Conservation (phyloP, 495 filamentous ascomycete species). For the Neurospora sp. region DNA sequence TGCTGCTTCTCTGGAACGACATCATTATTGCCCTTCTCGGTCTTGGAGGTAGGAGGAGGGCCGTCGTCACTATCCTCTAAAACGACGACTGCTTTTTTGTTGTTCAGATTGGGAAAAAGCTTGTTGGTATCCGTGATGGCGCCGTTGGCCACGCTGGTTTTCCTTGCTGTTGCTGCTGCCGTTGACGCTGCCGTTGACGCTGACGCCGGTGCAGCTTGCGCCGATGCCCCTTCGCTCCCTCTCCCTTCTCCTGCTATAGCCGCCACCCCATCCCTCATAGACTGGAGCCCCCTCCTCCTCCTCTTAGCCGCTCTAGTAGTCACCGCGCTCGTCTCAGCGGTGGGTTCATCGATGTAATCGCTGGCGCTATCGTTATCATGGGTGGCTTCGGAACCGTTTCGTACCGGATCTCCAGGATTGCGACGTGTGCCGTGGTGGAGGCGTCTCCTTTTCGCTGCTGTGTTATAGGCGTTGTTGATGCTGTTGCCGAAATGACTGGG, state of each 20-base stretch:
- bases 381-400: background rate
- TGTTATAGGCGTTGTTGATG: background rate
- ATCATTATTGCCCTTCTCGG: no score
- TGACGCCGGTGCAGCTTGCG: background rate
- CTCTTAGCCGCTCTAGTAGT: background rate
- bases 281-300: no score
- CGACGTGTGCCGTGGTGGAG: background rate
- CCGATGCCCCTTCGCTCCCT: background rate
- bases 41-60: background rate
- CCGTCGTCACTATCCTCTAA: background rate
- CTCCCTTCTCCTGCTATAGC: background rate
- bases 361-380: background rate
- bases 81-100: background rate
- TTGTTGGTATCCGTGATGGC: background rate
- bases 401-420: background rate
- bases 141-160: background rate
- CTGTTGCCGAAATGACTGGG: background rate
- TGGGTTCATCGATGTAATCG: background rate
- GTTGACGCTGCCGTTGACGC: background rate
- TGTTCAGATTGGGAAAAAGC: background rate
- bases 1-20: background rate
- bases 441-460: background rate
- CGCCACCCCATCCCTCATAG: background rate
- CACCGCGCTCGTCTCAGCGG: background rate
- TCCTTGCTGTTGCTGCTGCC: background rate